Evolutionary conservation across 371 early-diverging fungal genomes (phyloP).

Genomic region (Rhizopus stolonifer): DNA sequence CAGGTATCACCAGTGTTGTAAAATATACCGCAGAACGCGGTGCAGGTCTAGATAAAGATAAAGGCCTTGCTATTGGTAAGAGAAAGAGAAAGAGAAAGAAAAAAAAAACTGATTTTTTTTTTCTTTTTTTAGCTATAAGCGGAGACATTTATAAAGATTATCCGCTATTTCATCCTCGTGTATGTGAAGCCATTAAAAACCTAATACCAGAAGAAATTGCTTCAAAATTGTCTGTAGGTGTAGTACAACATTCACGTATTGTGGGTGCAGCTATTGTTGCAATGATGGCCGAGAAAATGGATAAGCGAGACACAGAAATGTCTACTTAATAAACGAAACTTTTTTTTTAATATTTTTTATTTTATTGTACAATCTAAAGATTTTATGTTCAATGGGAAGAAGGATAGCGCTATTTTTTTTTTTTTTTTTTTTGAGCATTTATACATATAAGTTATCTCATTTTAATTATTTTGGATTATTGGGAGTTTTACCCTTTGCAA

Average conservation of each 20-base stretch:
- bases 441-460: not conserved
- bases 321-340: not conserved
- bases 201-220: slow-evolving; percentile 43
- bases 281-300: slow-evolving; percentile 50
- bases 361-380: slow-evolving; percentile 1
- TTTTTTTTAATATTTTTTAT: too few relatives aligned
- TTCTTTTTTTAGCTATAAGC: slow-evolving; percentile 33
- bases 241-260: slow-evolving; percentile 48
- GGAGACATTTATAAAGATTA: slow-evolving; percentile 51
- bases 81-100: not conserved
- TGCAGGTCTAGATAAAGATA: slow-evolving; percentile 30
- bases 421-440: not conserved
- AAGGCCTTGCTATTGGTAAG: slow-evolving; percentile 43
- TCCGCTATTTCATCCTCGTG: slow-evolving; percentile 47
- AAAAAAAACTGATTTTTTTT: too few relatives aligned
- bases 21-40: slow-evolving; percentile 37
- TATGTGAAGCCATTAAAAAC: slow-evolving; percentile 43
- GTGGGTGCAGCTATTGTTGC: slow-evolving; percentile 54
- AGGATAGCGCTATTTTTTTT: too few relatives aligned
- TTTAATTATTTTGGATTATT: slow-evolving; percentile 3
- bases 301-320: slow-evolving; percentile 9
- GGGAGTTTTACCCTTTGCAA: not conserved
- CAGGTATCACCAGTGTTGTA: slow-evolving; percentile 44
- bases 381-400: too few relatives aligned
- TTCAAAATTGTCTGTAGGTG: slow-evolving; percentile 40